These are phyloP conservation scores for Cladosporium sp. DNA, from an alignment of 2,329 filamentous ascomycete species.

Conservation along the genomic window DNA sequence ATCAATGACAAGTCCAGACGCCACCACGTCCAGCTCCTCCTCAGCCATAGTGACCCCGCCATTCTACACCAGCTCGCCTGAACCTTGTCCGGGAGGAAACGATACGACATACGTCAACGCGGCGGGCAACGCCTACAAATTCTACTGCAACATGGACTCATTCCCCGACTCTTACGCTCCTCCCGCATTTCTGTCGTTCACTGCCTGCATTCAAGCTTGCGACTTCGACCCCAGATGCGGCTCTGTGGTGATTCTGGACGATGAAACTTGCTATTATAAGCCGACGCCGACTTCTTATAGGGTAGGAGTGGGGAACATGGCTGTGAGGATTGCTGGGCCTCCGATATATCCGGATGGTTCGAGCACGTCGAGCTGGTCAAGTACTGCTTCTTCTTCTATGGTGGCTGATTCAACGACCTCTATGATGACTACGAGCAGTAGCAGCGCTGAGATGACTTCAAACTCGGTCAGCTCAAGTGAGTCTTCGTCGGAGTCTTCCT, in stretches of 20 bases:
- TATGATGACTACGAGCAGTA: neutral
- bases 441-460: neutral
- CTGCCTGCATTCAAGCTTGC: constrained; percentile 6
- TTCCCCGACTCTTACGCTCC: neutral
- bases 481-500: neutral
- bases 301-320: neutral
- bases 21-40: constrained; percentile 1
- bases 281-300: neutral
- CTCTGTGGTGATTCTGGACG: neutral
- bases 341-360: neutral
- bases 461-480: neutral
- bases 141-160: constrained; percentile 13
- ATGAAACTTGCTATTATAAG: constrained; percentile 7
- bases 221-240: constrained; percentile 9
- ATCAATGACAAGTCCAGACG: no score
- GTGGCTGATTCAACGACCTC: neutral
- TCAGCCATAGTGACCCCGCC: constrained; percentile 2
- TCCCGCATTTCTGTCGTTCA: neutral
- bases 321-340: constrained; percentile 2
- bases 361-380: neutral
- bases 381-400: neutral
- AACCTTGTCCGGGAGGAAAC: constrained; percentile 16
- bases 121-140: constrained; percentile 14
- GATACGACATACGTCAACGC: constrained; percentile 11
- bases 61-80: constrained; percentile 1